Evolutionary conservation across 2,329 filamentous ascomycete genomes (phyloP), one percentile per base, ranked within the genome.

Genomic region (Thielaviopsis musarum): DNA sequence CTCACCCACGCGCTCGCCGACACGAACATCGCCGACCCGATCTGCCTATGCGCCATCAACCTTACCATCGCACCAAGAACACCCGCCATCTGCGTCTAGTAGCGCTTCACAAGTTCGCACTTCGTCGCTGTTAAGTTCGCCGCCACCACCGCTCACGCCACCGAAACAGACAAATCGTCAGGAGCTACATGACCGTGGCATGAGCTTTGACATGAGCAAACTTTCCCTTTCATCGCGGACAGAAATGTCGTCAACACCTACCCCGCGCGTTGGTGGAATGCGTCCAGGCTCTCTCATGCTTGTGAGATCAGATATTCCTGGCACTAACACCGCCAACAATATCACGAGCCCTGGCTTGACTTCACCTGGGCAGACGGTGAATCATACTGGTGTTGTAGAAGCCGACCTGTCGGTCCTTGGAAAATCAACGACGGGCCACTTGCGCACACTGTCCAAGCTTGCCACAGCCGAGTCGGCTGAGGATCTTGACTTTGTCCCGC

Each of bases 401-500:
- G 84, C 88, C 2, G 90, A 96, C 64, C 76, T 97, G 12, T 81
- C 90, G 69, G 84, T 82, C 38, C 77, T 98, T 19, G 86, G 91
- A 61, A 88, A 88, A 65, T 97, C 93, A 0, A 87, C 91, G 0
- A 97, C 93, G 1, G 85, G 86, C 61, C 88, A 98, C 70, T 78
- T 98, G 22, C 84, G 91, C 52, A 91, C 89, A 0, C 75, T 97
- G 45, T 95, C 91, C 6, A 86, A 84, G 66, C 80, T 95, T 64
- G 88, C 89, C 1, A 81, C 91, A 66, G 82, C 83, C 53, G 84
- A 81, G 2, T 82, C 84, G 10, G 80, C 82, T 0, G 87, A 91
- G 38, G 89, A 94, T 51, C 91, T 97, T 65, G 79, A 83, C 52
- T 85, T 96, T 59, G 61, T 60, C 3, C 83, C 83, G 0, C 79